Percentiles rank a stretch among this genome's conserved stretches.
phyloP scores from a whole-genome alignment of 169 alveolate species.

The Eimeria zaria region DNA sequence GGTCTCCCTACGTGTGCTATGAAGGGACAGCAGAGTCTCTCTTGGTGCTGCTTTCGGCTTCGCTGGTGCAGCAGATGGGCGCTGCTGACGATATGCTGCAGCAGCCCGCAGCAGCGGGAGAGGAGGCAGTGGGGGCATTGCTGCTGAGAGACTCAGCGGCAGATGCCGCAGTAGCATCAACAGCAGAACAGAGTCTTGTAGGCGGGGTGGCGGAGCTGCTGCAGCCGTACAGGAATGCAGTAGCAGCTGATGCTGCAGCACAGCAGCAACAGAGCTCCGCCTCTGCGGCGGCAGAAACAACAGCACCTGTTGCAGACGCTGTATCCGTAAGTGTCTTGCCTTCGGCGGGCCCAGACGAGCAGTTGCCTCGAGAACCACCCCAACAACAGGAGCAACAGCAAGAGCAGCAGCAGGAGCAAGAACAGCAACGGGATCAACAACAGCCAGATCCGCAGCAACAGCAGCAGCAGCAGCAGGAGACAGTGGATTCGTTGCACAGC shows the following conservation, averaged over 20 bases:
- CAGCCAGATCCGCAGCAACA: no score
- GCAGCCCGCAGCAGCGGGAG: neutral
- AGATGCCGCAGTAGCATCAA: constrained; percentile 4
- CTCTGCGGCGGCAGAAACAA: constrained; percentile 4
- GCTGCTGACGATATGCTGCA: constrained; percentile 38
- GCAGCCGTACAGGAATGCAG: constrained; percentile 22
- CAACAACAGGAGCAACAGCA: constrained; percentile 39
- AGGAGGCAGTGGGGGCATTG: constrained; percentile 17
- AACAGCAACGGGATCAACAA: constrained; percentile 9
- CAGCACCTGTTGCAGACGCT: neutral
- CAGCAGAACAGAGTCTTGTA: neutral
- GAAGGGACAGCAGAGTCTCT: constrained; percentile 68
- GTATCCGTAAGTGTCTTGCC: neutral
- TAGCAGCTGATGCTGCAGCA: constrained; percentile 19
- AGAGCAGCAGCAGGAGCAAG: neutral
- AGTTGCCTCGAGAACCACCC: neutral
- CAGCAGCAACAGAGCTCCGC: neutral
- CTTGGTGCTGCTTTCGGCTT: neutral
- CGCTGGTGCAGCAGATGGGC: constrained; percentile 78
- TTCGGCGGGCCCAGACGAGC: neutral
- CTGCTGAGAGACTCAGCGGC: neutral
- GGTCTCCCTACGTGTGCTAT: constrained; percentile 53
- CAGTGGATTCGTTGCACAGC: constrained; percentile 14
- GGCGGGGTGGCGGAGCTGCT: constrained; percentile 11
- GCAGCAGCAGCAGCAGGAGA: constrained; percentile 15